These are phyloP conservation scores for Pluteus cervinus DNA, from an alignment of 768 basidiomycete genomes.

Conservation along the genomic window DNA sequence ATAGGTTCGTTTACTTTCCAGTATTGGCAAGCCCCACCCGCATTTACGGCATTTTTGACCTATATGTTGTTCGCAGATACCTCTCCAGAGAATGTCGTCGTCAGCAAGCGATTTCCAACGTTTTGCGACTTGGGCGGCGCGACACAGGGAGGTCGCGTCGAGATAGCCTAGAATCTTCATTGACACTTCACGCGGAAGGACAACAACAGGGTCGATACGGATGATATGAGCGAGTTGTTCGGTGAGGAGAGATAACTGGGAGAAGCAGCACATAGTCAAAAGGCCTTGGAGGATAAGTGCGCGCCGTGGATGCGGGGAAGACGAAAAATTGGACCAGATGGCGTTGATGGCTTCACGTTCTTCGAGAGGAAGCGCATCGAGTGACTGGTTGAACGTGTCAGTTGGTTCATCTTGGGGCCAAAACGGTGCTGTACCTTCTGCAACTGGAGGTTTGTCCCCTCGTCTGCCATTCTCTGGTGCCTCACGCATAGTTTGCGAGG, in stretches of 20 bases:
- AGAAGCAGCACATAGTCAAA: constrained; percentile 99
- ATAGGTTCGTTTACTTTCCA: constrained; percentile 65
- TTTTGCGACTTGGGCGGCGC: constrained; percentile 85
- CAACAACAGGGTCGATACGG: constrained; percentile 89
- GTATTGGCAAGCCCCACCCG: constrained; percentile 92
- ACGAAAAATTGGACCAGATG: constrained; percentile 96
- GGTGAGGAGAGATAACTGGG: constrained; percentile 92
- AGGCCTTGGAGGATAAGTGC: constrained; percentile 94
- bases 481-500: constrained; percentile 83
- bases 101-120: constrained; percentile 88
- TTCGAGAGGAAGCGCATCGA: constrained; percentile 80
- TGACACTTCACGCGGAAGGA: constrained; percentile 85
- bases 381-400: constrained; percentile 52
- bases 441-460: constrained; percentile 86
- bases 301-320: constrained; percentile 84
- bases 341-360: constrained; percentile 87
- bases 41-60: constrained; percentile 95
- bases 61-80: constrained; percentile 98
- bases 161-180: constrained; percentile 84
- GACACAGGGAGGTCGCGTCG: constrained; percentile 89
- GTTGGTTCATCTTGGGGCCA: no score
- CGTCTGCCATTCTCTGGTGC: constrained; percentile 95
- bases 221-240: constrained; percentile 90
- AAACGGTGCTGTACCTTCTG: constrained; percentile 81
- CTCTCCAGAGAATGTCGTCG: constrained; percentile 92